Conservation (phyloP, 495 filamentous ascomycete genomes). For the Lasiosphaeria ovina region DNA sequence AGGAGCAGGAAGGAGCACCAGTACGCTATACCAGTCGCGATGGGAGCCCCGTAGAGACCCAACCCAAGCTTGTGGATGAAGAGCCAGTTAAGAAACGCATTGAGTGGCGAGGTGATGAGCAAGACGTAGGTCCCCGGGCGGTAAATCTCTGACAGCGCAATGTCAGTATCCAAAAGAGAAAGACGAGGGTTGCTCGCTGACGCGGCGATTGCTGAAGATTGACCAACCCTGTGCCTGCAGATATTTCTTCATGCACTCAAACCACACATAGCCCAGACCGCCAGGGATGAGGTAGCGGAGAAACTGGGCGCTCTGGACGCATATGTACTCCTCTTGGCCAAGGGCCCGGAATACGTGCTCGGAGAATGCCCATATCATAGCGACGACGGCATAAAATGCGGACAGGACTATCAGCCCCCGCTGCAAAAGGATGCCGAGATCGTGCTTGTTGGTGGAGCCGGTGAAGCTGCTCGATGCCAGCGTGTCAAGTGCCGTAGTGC, state of each 20-base stretch:
- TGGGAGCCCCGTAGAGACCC: constrained; percentile 74
- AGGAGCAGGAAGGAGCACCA: constrained; percentile 82
- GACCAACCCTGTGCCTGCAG: constrained; percentile 78
- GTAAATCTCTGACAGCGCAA: constrained; percentile 65
- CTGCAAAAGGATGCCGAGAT: constrained; percentile 80
- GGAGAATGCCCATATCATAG: constrained; percentile 72
- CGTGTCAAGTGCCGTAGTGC: constrained; percentile 87
- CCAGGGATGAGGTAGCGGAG: constrained; percentile 78
- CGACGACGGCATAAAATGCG: constrained; percentile 73
- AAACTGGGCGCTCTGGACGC: constrained; percentile 70
- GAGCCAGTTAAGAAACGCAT: constrained; percentile 72
- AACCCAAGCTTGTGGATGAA: constrained; percentile 71
- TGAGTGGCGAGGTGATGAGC: constrained; percentile 77
- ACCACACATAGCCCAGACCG: constrained; percentile 87
- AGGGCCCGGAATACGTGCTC: constrained; percentile 73
- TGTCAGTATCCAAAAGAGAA: not conserved
- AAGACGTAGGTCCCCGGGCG: constrained; percentile 84
- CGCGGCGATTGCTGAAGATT: not conserved
- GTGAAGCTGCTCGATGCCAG: constrained; percentile 85
- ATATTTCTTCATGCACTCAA: constrained; percentile 90
- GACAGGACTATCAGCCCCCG: constrained; percentile 72
- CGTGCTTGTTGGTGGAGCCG: constrained; percentile 75
- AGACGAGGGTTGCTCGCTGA: not conserved
- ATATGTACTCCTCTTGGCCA: constrained; percentile 78
- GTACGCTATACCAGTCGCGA: constrained; percentile 83